phyloP scores from a whole-genome alignment of 495 filamentous ascomycete genomes.

The Chaetomium fimeti region DNA sequence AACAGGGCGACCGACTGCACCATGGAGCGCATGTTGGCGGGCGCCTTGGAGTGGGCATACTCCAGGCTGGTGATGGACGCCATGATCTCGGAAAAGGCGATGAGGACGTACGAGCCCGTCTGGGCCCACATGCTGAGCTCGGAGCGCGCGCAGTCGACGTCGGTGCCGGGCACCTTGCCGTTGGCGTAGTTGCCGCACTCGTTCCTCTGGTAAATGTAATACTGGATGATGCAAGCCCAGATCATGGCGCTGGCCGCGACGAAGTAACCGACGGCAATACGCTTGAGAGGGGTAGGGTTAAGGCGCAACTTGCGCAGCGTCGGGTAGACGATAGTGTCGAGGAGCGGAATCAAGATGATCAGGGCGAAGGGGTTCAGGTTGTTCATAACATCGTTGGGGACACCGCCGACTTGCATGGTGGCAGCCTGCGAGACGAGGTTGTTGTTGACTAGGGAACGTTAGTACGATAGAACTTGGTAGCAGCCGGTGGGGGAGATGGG shows the following conservation, averaged over 20 bases:
- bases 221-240: conserved; percentile 62
- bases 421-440: conserved; percentile 76
- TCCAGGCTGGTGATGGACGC: conserved; percentile 64
- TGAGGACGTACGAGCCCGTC: conserved; percentile 61
- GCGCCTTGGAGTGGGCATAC: conserved; percentile 77
- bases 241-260: conserved; percentile 62
- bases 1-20: conserved; percentile 68
- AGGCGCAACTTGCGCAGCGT: conserved; percentile 59
- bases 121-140: conserved; percentile 59
- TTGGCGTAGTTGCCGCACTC: conserved; percentile 57
- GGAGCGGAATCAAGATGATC: conserved; percentile 76
- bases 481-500: not conserved
- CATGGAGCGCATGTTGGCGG: conserved; percentile 71
- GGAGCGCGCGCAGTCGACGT: conserved; percentile 27
- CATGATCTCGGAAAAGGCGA: conserved; percentile 73
- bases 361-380: conserved; percentile 76
- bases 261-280: conserved; percentile 67
- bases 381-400: conserved; percentile 75
- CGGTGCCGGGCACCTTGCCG: conserved; percentile 14
- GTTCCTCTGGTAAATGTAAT: conserved; percentile 66
- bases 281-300: conserved; percentile 70
- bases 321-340: conserved; percentile 69
- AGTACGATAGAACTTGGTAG: not conserved
- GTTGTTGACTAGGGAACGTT: conserved; percentile 45
- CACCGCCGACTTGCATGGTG: conserved; percentile 64